Evolutionary conservation across 2,329 filamentous ascomycete species (phyloP), one percentile per base, ranked within the genome.

Genomic region (Venturia nashicola): DNA sequence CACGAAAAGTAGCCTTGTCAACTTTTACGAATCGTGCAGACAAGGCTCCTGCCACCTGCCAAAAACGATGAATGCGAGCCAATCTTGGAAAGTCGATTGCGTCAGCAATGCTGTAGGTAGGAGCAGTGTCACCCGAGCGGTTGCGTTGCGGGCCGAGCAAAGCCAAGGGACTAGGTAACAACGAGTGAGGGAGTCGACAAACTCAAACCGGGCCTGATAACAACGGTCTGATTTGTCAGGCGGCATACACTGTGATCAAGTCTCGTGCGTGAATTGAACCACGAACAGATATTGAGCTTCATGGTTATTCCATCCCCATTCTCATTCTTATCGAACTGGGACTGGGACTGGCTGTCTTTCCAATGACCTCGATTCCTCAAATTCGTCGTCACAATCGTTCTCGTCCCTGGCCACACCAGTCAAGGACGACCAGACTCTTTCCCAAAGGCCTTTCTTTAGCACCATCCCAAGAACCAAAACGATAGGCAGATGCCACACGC

Each of bases 401-500:
- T 59, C 64, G 16, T 64, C 64, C 12, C 36, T 39, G 27, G 34
- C 32, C 32, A 16, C 40, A 32, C 64, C 64, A 11, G 34, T 59
- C 23, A 43, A 43, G 12, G 61, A 51, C 2, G n/a, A 34, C 61
- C 61, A 46, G n/a, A 93, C 84, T 18, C 91, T 82, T 67, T 86
- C 83, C 91, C 90, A 94, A 76, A 96, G 82, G 0, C 92, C 93
- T 77, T 91, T 96, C 82, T 99, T 99, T 76, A 96, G 90, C 64
- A 89, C 83, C 75, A 97, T 87, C 2, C 91, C 93, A 66, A 97
- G 79, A 59, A 97, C 91, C 80, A 99, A 85, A 51, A 97, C 82
- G 34, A 88, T 88, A 0, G 94, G 94, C 59, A 99, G 75, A 77
- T 97, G 92, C 94, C 93, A 97, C 11, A 99, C 91, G 73, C 91